Evolutionary conservation across 257 asterid species (phyloP), one percentile per base, ranked within the genome.

Genomic region (Plantago elongata): DNA sequence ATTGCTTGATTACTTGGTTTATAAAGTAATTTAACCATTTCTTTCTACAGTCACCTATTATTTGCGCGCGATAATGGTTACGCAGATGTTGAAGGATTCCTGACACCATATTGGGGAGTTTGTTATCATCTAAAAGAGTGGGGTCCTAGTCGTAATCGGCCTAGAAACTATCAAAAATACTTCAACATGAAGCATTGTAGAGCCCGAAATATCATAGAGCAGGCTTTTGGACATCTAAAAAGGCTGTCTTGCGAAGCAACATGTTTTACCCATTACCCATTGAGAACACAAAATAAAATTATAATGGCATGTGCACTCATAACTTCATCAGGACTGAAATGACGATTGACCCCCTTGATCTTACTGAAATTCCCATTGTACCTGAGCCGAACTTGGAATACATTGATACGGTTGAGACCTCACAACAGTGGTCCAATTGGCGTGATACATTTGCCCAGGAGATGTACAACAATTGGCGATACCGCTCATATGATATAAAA

Each of bases 401-500:
- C 55, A 14, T 51, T 7, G 57, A 51, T 30, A 51, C 57, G 27
- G 13, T 51, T 51, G 37, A 51, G 57, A 17, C 57, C n/a, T 51
- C 57, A 8, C 37, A 2, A 3, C 54, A 48, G 18, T 51, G 37
- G 57, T 51, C 37, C 5, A 8, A 51, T 50, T 50, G 55, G 27
- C 55, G 37, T 51, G 57, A 17, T 8, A 6, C 7, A 5, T 51
- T 51, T 17, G 37, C 30, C 6, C 34, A 16, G 2, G 37, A 51
- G 13, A 51, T 51, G 37, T 51, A 51, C 57, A 51, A 51, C 12
- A 51, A 51, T 9, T 51, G 57, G 57, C 34, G 57, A 15, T 50
- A 50, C 55, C 16, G 3, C 11, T 15, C 27, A 15, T 50, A 50
- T 9, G 55, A 50, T 11, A 50, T 3, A 9, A 9, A 18, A 15